A percentile compares a stretch with the other conserved stretches of the same genome.
Conservation (phyloP, 352 stramenopile species). For the Phytophthora agathidicida region DNA sequence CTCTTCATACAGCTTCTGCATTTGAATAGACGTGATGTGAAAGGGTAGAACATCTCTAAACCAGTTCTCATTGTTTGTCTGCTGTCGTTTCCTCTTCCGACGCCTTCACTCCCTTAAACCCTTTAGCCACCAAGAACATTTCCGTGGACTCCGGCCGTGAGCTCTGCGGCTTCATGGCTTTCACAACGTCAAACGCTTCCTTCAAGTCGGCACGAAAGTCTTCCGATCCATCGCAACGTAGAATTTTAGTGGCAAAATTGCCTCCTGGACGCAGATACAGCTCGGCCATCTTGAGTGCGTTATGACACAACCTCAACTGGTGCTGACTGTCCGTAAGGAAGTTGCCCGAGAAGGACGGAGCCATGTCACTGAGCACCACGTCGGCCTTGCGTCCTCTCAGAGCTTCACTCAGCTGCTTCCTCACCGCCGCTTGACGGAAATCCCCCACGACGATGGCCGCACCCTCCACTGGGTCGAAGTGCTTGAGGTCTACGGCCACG, state of each 20-base stretch:
- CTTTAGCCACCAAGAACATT: conserved; percentile 85
- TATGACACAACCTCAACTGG: conserved; percentile 86
- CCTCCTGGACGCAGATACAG: conserved; percentile 80
- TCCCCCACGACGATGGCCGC: conserved; percentile 79
- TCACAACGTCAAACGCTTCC: conserved; percentile 58
- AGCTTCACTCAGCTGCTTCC: conserved; percentile 56
- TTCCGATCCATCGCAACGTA: conserved; percentile 77
- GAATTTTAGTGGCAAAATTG: conserved; percentile 83
- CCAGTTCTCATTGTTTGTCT: too few relatives aligned
- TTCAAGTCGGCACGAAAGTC: conserved; percentile 83
- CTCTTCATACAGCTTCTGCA: conserved; percentile 18
- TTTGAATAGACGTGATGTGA: conserved; percentile 46
- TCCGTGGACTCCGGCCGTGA: conserved; percentile 85
- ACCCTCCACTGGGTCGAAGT: conserved; percentile 76
- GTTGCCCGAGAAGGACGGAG: conserved; percentile 81
- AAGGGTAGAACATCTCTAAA: conserved; percentile 6
- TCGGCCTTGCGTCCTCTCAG: conserved; percentile 58
- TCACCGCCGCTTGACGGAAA: conserved; percentile 69
- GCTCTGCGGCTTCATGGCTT: conserved; percentile 82
- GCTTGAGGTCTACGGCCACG: conserved; percentile 77
- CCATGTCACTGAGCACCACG: conserved; percentile 91
- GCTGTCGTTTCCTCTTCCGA: background rate
- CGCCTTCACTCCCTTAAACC: conserved; percentile 43
- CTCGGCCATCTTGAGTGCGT: conserved; percentile 86
- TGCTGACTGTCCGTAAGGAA: conserved; percentile 78